phyloP scores from a whole-genome alignment of 2,329 filamentous ascomycete species.

The Blumeriella jaapii region DNA sequence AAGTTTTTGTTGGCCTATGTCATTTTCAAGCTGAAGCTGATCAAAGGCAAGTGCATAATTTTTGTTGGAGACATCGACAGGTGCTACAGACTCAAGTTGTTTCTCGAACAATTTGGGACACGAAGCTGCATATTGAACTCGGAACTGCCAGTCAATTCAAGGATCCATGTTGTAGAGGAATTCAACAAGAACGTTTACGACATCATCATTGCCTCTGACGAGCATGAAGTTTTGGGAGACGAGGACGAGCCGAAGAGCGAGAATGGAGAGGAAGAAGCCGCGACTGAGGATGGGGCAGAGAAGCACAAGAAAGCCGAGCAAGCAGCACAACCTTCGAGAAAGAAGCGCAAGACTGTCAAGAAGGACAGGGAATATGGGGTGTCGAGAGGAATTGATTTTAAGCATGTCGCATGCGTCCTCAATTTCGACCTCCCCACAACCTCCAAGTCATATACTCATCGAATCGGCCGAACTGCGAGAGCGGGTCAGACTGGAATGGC shows the following conservation, averaged over 20 bases:
- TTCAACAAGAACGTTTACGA: conserved; percentile 97
- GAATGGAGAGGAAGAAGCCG: conserved; percentile 24
- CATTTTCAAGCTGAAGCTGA: conserved; percentile 86
- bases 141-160: conserved; percentile 83
- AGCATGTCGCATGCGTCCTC: conserved; percentile 85
- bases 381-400: conserved; percentile 93
- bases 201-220: conserved; percentile 93
- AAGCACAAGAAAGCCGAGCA: conserved; percentile 26
- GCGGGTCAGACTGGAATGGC: conserved; percentile 90
- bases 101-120: conserved; percentile 93
- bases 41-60: conserved; percentile 83
- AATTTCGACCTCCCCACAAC: conserved; percentile 92
- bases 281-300: conserved; percentile 6
- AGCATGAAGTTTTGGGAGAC: conserved; percentile 70
- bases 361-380: conserved; percentile 83
- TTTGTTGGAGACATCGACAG: conserved; percentile 80
- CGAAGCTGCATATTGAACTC: conserved; percentile 89
- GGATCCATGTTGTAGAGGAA: conserved; percentile 90
- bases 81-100: conserved; percentile 87
- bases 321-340: conserved; percentile 36
- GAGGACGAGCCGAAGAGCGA: conserved; percentile 32
- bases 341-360: conserved; percentile 54
- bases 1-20: conserved; percentile 91
- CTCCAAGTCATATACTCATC: conserved; percentile 90
- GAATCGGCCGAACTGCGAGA: conserved; percentile 85